Conservation (phyloP, 2,329 filamentous ascomycete species). For the Truncatella angustata region DNA sequence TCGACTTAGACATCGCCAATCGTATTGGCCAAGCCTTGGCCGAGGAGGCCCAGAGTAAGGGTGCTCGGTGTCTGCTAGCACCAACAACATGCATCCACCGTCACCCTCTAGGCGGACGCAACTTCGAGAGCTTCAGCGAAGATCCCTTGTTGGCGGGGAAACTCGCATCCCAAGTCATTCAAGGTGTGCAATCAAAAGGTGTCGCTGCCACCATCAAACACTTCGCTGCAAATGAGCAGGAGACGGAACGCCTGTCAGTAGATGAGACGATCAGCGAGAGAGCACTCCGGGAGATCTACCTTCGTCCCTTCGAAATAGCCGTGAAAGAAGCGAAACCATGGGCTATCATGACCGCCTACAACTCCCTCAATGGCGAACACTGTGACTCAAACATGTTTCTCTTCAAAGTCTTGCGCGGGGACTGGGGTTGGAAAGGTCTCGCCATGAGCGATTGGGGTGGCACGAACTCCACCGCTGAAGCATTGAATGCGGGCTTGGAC, state of each 20-base stretch:
- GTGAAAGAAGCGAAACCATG: slow-evolving; percentile 39
- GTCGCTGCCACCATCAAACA: slow-evolving; percentile 45
- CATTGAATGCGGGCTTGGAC: slow-evolving; percentile 26
- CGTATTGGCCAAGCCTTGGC: slow-evolving; percentile 57
- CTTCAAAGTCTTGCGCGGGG: slow-evolving; percentile 36
- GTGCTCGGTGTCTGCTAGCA: slow-evolving; percentile 68
- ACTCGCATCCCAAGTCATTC: slow-evolving; percentile 40
- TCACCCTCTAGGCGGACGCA: slow-evolving; percentile 44
- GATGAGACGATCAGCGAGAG: slow-evolving; percentile 10
- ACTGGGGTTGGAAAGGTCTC: slow-evolving; percentile 44
- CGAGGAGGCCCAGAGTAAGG: slow-evolving; percentile 55
- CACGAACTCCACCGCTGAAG: slow-evolving; percentile 31
- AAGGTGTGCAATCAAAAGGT: slow-evolving; percentile 40
- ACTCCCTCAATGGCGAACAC: slow-evolving; percentile 44
- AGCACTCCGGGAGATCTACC: slow-evolving; percentile 26
- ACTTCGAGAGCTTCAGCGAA: slow-evolving; percentile 47
- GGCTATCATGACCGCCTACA: slow-evolving; percentile 47
- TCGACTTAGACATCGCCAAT: slow-evolving; percentile 56
- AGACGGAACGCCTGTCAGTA: slow-evolving; percentile 13
- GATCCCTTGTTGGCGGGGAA: slow-evolving; percentile 45
- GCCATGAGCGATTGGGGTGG: slow-evolving; percentile 48
- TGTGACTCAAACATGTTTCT: slow-evolving; percentile 38
- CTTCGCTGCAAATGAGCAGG: slow-evolving; percentile 30
- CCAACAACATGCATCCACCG: slow-evolving; percentile 55
- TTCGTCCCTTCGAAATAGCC: slow-evolving; percentile 44